These are phyloP conservation scores for Sporothrix variecibatus DNA, from an alignment of 2,329 filamentous ascomycete species.

Conservation along the genomic window DNA sequence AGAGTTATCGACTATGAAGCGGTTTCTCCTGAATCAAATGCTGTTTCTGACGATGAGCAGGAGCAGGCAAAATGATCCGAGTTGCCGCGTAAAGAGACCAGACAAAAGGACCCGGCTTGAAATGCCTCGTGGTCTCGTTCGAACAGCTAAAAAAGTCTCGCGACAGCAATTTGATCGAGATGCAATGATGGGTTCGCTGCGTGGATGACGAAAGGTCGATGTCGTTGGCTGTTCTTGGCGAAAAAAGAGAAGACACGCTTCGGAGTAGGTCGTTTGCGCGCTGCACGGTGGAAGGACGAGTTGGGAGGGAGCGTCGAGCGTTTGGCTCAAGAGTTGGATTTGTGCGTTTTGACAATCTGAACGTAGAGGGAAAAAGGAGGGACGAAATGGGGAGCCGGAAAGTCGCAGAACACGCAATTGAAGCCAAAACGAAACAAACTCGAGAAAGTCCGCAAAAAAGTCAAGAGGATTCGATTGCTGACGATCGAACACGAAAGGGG, in stretches of 20 bases:
- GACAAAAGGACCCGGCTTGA: not conserved
- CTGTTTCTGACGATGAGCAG: not conserved
- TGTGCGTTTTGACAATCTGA: constrained; percentile 4
- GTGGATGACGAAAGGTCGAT: not conserved
- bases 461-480: not conserved
- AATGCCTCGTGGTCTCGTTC: not conserved
- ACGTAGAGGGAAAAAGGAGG: not conserved
- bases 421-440: not conserved
- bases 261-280: constrained; percentile 12
- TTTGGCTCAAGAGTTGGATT: not conserved
- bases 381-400: not conserved
- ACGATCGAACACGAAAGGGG: not conserved
- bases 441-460: not conserved
- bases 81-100: not conserved
- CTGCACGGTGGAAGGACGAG: not conserved
- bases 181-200: not conserved
- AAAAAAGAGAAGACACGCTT: not conserved
- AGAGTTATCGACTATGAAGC: not conserved
- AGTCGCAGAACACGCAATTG: not conserved
- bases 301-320: not conserved
- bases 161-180: not conserved
- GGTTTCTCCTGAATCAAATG: not conserved
- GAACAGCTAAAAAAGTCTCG: not conserved
- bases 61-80: constrained; percentile 1
- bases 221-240: constrained; percentile 16